These are phyloP conservation scores for Nakataea oryzae DNA, from an alignment of 2,329 filamentous ascomycete genomes.

Conservation along the genomic window DNA sequence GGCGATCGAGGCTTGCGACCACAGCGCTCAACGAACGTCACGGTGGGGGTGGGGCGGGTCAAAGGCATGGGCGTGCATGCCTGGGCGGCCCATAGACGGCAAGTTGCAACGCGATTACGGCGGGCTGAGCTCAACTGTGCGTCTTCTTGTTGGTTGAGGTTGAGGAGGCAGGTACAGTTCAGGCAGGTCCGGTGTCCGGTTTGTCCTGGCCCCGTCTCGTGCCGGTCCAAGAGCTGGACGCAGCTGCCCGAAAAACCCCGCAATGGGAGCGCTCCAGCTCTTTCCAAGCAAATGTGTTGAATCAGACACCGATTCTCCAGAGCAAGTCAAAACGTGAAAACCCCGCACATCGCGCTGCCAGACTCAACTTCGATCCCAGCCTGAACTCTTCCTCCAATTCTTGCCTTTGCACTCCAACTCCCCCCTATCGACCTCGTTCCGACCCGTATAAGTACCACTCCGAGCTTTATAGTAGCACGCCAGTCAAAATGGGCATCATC, in stretches of 20 bases:
- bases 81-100: not conserved
- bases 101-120: not conserved
- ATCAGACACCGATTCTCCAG: not conserved
- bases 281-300: not conserved
- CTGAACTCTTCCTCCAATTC: not conserved
- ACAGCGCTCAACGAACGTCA: not conserved
- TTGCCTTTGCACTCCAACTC: no score
- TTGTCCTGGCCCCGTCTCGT: no score
- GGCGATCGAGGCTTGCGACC: not conserved
- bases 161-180: not conserved
- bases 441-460: not conserved
- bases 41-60: not conserved
- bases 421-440: not conserved
- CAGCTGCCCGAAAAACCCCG: not conserved
- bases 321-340: not conserved
- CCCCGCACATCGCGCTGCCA: not conserved
- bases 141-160: not conserved
- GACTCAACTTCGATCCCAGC: not conserved
- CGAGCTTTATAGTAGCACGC: not conserved
- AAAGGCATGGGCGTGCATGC: not conserved
- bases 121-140: not conserved
- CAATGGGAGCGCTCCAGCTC: not conserved
- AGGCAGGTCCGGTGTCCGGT: not conserved
- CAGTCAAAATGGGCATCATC: conserved; percentile 18
- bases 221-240: not conserved